Evolutionary conservation across 2,329 filamentous ascomycete species (phyloP).

Genomic region (Epichloe scottii): DNA sequence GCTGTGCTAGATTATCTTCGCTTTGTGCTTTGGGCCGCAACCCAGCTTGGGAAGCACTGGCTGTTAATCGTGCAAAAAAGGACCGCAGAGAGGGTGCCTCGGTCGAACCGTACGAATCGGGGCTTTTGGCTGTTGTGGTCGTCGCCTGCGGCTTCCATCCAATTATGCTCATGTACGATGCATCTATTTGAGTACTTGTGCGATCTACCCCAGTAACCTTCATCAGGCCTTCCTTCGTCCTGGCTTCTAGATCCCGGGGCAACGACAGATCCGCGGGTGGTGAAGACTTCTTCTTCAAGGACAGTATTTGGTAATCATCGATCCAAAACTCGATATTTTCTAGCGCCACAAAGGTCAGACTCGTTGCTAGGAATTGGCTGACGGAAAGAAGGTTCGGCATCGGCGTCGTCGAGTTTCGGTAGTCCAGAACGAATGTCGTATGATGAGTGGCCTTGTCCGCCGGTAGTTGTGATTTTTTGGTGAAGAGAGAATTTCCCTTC

Average conservation of each 20-base stretch:
- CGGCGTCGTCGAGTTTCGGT: constrained; percentile 77
- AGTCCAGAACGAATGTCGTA: constrained; percentile 91
- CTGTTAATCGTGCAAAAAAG: constrained; percentile 71
- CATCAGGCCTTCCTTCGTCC: constrained; percentile 82
- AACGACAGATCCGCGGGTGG: constrained; percentile 61
- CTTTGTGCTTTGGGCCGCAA: constrained; percentile 43
- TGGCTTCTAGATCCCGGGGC: constrained; percentile 66
- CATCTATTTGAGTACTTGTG: constrained; percentile 85
- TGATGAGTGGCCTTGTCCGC: constrained; percentile 52
- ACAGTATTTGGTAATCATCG: constrained; percentile 72
- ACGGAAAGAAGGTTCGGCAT: constrained; percentile 77
- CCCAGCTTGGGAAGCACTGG: constrained; percentile 36
- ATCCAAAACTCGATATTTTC: constrained; percentile 82
- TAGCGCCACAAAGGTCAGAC: constrained; percentile 87
- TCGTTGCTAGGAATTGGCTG: constrained; percentile 86
- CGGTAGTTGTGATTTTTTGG: constrained; percentile 66
- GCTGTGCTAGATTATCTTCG: constrained; percentile 51
- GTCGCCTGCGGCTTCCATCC: constrained; percentile 59
- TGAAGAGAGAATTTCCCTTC: constrained; percentile 97
- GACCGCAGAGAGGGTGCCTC: constrained; percentile 53
- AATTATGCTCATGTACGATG: constrained; percentile 74
- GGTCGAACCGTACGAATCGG: constrained; percentile 36
- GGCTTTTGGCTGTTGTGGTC: constrained; percentile 26
- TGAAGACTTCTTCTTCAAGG: constrained; percentile 73
- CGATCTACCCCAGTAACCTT: constrained; percentile 68